Percentiles rank a stretch among this genome's conserved stretches.
These are phyloP conservation scores for Saxophila tyrrhenica DNA, from an alignment of 495 filamentous ascomycete species.

Conservation along the genomic window DNA sequence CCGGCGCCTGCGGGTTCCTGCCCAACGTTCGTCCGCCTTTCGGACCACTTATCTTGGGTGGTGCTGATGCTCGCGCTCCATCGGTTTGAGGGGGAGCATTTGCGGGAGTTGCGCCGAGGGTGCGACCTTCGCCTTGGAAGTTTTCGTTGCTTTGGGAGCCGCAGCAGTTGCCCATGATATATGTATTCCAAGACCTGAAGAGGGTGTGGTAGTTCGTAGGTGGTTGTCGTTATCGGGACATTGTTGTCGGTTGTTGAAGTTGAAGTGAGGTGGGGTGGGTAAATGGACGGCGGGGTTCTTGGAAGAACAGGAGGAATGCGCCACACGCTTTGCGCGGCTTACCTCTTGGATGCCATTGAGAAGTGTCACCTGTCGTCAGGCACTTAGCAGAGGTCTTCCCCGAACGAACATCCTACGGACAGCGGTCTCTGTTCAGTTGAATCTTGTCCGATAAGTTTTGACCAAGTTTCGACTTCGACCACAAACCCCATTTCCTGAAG, in stretches of 20 bases:
- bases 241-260: neutral
- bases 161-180: conserved; percentile 24
- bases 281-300: neutral
- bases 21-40: conserved; percentile 14
- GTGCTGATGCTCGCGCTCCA: conserved; percentile 7
- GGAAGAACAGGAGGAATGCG: neutral
- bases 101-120: conserved; percentile 12
- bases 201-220: neutral
- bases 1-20: conserved; percentile 1
- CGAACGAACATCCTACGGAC: too few species aligned
- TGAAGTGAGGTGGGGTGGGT: too few species aligned
- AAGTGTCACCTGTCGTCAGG: too few species aligned
- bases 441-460: too few species aligned
- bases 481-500: too few species aligned
- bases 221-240: neutral
- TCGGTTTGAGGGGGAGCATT: conserved; percentile 4
- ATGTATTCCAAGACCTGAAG: neutral
- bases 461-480: too few species aligned
- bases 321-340: too few species aligned
- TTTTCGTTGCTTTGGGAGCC: conserved; percentile 12
- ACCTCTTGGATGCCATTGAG: too few species aligned
- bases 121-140: conserved; percentile 20
- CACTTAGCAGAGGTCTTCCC: too few species aligned
- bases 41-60: conserved; percentile 9
- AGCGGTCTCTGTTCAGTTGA: too few species aligned